These are phyloP conservation scores for Sphenostylis stenocarpa DNA, from an alignment of 306 rosid species.

Conservation along the genomic window DNA sequence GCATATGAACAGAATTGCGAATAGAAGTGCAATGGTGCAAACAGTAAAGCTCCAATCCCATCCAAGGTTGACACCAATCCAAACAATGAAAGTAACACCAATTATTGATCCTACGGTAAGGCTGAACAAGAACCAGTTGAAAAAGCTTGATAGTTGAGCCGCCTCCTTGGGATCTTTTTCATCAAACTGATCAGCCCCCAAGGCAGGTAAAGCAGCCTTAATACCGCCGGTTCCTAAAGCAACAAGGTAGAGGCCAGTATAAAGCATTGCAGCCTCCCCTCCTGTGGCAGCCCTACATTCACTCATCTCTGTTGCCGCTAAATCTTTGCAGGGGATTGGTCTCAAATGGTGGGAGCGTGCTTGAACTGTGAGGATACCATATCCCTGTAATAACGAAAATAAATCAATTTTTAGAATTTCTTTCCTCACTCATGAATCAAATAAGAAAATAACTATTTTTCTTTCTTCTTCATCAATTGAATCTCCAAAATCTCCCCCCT, in stretches of 20 bases:
- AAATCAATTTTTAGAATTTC: no score
- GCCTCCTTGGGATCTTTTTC: constrained; percentile 66
- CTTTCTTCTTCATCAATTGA: no score
- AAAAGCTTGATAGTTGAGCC: constrained; percentile 66
- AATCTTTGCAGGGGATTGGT: constrained; percentile 60
- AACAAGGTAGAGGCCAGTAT: constrained; percentile 63
- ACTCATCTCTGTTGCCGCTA: constrained; percentile 29
- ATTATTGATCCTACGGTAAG: constrained; percentile 62
- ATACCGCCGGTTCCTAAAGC: constrained; percentile 78
- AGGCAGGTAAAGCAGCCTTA: constrained; percentile 72
- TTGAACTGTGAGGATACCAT: constrained; percentile 59
- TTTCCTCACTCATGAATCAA: no score
- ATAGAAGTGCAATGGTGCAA: constrained; percentile 44
- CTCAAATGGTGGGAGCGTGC: constrained; percentile 56
- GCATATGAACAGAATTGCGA: constrained; percentile 37
- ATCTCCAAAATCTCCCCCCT: no score
- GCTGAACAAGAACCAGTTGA: constrained; percentile 84
- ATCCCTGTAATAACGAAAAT: no score
- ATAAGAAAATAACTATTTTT: no score
- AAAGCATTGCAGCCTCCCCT: constrained; percentile 58
- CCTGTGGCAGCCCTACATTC: constrained; percentile 48
- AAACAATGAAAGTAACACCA: constrained; percentile 65
- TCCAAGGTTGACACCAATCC: constrained; percentile 65
- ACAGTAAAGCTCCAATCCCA: constrained; percentile 70
- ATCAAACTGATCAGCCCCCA: constrained; percentile 85